These are phyloP conservation scores for Sideroxylon spinosum DNA, from an alignment of 179 eudicot genomes.

Conservation along the genomic window DNA sequence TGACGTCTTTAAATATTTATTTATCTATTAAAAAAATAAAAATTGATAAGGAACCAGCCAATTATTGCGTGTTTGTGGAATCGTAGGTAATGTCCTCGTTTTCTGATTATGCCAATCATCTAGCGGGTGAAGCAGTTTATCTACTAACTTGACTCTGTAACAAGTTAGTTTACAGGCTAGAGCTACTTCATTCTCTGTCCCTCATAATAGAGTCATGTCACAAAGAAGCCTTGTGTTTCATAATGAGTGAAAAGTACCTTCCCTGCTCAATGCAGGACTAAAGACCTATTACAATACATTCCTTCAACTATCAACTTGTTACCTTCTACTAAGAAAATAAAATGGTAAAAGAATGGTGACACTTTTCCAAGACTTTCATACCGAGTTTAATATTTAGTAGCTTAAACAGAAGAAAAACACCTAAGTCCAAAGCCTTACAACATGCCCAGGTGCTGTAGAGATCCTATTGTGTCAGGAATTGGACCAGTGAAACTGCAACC, in stretches of 20 bases:
- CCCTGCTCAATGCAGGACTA: not conserved
- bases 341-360: not conserved
- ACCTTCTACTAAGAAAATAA: not conserved
- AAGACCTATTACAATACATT: not conserved
- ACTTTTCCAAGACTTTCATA: not conserved
- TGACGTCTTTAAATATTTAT: no score
- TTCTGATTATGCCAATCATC: not conserved
- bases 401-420: not conserved
- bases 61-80: not conserved
- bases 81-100: not conserved
- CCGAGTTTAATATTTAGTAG: not conserved
- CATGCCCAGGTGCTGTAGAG: constrained; percentile 28
- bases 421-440: constrained; percentile 34
- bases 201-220: not conserved
- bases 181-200: not conserved
- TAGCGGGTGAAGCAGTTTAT: not conserved
- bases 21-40: not conserved
- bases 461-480: constrained; percentile 29
- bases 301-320: not conserved
- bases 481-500: not conserved
- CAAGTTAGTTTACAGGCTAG: not conserved
- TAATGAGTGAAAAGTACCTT: not conserved
- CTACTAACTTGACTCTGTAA: not conserved
- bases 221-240: not conserved
- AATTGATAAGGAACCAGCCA: not conserved